phyloP scores from a whole-genome alignment of 345 rosid genomes.

The Acer campestre region DNA sequence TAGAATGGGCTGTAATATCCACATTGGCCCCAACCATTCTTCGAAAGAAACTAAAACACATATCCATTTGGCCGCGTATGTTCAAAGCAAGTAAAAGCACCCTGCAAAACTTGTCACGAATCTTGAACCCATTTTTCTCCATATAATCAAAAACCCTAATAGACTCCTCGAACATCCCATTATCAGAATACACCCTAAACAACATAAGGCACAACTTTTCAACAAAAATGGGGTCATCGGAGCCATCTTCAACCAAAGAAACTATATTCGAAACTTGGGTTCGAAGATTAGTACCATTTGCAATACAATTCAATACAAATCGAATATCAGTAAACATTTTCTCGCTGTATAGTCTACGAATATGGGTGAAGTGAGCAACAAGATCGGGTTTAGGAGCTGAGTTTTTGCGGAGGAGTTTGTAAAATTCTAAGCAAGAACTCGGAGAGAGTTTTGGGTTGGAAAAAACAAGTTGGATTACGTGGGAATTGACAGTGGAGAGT shows the following conservation, averaged over 20 bases:
- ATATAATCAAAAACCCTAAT: no score
- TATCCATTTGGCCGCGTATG: slow-evolving; percentile 32
- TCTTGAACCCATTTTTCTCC: slow-evolving; percentile 31
- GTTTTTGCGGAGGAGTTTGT: slow-evolving; percentile 44
- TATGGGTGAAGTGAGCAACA: slow-evolving; percentile 43
- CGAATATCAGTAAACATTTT: slow-evolving; percentile 51
- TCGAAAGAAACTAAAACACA: no score
- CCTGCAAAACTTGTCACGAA: slow-evolving; percentile 75
- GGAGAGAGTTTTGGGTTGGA: slow-evolving; percentile 51
- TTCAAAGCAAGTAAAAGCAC: slow-evolving; percentile 66
- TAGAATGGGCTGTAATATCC: slow-evolving; percentile 54
- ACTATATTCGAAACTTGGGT: slow-evolving; percentile 15
- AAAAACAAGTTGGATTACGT: slow-evolving; percentile 48
- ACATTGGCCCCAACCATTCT: slow-evolving; percentile 38
- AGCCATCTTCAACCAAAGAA: slow-evolving; percentile 26
- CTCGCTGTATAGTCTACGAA: slow-evolving; percentile 48
- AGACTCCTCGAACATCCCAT: slow-evolving; percentile 51
- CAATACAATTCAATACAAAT: slow-evolving; percentile 41
- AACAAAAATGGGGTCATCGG: slow-evolving; percentile 37
- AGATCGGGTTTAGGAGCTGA: slow-evolving; percentile 52
- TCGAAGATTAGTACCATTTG: slow-evolving; percentile 33
- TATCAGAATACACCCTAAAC: slow-evolving; percentile 70
- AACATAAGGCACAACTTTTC: slow-evolving; percentile 56
- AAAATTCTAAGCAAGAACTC: slow-evolving; percentile 53
- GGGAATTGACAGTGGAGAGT: slow-evolving; percentile 50